A percentile compares a stretch with the other conserved stretches of the same genome.
Conservation (phyloP, 2,329 filamentous ascomycete genomes). For the Apiospora rasikravindrae region DNA sequence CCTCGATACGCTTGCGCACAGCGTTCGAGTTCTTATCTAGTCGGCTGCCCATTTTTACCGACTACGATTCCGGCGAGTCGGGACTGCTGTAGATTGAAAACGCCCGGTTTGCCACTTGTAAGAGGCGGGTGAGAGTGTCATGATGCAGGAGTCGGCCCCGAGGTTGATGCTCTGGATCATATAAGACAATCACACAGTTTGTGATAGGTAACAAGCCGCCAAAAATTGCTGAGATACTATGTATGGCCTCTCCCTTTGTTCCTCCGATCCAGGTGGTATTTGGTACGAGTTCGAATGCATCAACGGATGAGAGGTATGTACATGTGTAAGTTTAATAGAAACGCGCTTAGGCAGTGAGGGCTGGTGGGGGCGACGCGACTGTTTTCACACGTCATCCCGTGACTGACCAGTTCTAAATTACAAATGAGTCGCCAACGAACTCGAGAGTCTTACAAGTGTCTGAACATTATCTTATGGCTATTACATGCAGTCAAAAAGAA, state of each 20-base stretch:
- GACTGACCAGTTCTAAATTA: constrained; percentile 28
- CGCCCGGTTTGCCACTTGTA: not conserved
- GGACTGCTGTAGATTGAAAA: not conserved
- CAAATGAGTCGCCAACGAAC: not conserved
- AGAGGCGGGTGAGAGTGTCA: not conserved
- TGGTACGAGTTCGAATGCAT: not conserved
- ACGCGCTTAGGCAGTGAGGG: not conserved
- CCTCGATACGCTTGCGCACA: constrained; percentile 65
- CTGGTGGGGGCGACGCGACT: constrained; percentile 26
- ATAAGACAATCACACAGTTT: not conserved
- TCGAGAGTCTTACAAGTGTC: not conserved
- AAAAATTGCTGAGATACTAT: not conserved
- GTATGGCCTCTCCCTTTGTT: not conserved
- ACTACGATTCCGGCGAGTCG: not conserved
- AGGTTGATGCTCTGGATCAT: not conserved
- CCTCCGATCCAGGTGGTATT: not conserved
- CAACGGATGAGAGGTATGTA: not conserved
- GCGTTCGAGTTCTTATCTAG: constrained; percentile 68
- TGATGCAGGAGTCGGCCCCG: not conserved
- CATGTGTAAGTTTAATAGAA: not conserved
- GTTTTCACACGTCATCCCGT: constrained; percentile 48
- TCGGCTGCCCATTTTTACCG: constrained; percentile 59
- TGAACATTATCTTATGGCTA: not conserved
- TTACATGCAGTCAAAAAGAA: not conserved
- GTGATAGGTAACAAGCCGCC: not conserved